These are phyloP conservation scores for Kuraishia floccosa DNA, from an alignment of 805 yeast genomes.

Conservation along the genomic window DNA sequence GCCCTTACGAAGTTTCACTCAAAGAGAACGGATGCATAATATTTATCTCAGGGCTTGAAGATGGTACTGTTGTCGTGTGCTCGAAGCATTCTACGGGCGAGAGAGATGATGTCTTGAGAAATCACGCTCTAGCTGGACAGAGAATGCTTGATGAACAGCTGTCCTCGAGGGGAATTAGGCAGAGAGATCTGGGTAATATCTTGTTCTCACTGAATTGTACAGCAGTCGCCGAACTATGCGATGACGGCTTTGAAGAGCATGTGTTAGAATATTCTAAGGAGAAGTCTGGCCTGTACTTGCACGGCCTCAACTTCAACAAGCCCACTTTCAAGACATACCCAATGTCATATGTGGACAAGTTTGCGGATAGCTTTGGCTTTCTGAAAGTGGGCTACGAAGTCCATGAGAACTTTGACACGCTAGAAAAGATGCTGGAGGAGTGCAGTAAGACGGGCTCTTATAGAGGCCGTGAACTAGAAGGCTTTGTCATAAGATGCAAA, in stretches of 20 bases:
- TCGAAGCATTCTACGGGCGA: conserved; percentile 86
- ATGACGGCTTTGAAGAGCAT: conserved; percentile 90
- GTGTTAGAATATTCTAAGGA: conserved; percentile 62
- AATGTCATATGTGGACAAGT: conserved; percentile 43
- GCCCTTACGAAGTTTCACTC: conserved; percentile 72
- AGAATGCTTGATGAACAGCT: conserved; percentile 45
- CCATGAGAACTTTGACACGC: conserved; percentile 23
- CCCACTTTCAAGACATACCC: conserved; percentile 54
- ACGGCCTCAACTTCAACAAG: conserved; percentile 72
- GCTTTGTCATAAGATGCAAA: conserved; percentile 78
- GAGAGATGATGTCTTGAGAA: conserved; percentile 35
- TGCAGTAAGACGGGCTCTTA: conserved; percentile 61
- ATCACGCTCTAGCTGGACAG: conserved; percentile 73
- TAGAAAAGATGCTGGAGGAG: conserved; percentile 41
- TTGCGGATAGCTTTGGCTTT: conserved; percentile 67
- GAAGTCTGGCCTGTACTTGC: conserved; percentile 75
- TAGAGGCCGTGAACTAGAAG: conserved; percentile 71
- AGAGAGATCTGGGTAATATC: conserved; percentile 40
- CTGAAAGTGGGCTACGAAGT: conserved; percentile 36
- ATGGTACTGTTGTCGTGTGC: conserved; percentile 76
- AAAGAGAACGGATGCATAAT: conserved; percentile 95
- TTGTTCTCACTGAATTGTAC: conserved; percentile 49
- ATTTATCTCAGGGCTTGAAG: conserved; percentile 63
- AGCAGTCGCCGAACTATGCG: conserved; percentile 89
- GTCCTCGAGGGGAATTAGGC: conserved; percentile 20